These are phyloP conservation scores for Ophiostoma australiae DNA, from an alignment of 2,329 filamentous ascomycete species.

Conservation along the genomic window DNA sequence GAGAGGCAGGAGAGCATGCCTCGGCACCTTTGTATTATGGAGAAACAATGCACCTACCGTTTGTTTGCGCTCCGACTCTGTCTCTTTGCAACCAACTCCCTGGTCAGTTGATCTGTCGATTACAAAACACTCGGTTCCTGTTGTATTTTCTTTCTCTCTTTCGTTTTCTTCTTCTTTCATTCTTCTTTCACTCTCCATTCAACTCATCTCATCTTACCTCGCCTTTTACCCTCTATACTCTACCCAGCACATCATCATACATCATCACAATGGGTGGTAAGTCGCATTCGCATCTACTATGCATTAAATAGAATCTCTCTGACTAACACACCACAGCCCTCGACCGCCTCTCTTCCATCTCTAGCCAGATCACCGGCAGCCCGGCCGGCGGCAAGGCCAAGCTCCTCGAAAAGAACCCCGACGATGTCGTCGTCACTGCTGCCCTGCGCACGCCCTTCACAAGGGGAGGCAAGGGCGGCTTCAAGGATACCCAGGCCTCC, in stretches of 20 bases:
- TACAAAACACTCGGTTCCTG: slow-evolving; percentile 9
- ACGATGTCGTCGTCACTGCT: slow-evolving; percentile 84
- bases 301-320: not conserved
- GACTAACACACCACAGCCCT: slow-evolving; percentile 40
- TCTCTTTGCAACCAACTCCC: not conserved
- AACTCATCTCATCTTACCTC: not conserved
- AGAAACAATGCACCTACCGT: not conserved
- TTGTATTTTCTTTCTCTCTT: not conserved
- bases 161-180: not conserved
- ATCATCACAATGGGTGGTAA: slow-evolving; percentile 28
- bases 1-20: not conserved
- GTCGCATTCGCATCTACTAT: slow-evolving; percentile 4
- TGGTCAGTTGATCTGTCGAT: not conserved
- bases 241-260: not conserved
- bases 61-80: too few species aligned
- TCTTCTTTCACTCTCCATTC: not conserved
- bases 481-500: slow-evolving; percentile 88
- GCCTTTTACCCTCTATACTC: not conserved
- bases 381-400: slow-evolving; percentile 47
- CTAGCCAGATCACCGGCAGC: slow-evolving; percentile 52
- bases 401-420: slow-evolving; percentile 60
- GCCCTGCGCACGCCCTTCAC: slow-evolving; percentile 89
- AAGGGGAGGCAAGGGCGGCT: slow-evolving; percentile 85
- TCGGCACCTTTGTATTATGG: slow-evolving; percentile 18
- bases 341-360: slow-evolving; percentile 56